Base-by-base conservation (phyloP, 352 stramenopile genomes). In the Phytopythium kandeliae region DNA sequence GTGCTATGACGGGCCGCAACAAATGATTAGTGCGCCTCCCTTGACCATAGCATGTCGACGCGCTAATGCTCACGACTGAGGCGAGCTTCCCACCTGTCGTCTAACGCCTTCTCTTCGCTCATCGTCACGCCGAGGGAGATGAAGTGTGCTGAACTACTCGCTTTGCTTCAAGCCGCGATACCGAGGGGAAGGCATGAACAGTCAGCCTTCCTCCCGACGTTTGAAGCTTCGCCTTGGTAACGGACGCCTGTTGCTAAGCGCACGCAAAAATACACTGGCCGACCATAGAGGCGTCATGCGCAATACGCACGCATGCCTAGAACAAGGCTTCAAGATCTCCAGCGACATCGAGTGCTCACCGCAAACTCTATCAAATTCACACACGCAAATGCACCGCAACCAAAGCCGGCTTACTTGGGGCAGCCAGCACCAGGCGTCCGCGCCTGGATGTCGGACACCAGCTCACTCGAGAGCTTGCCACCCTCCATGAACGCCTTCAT, bases 401-500 rank as follows among this genome's bases (percentile, higher is more conserved):
- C 11, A 3, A 35, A 21, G 24, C 55, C 46, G 31, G 62, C 59
- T 15, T 65, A 58, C 42, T 85, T 66, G 10, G 79, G 79, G 44
- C 79, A 85, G 4, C 79, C 78, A 0, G 59, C 67, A 24, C 76
- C 79, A 0, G 79, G 69, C 53, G 51, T 76, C 28, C 83, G 74
- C 11, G 58, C 80, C 63, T 81, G 62, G 21, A 98, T 84, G 58
- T 97, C 92, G 12, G 76, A 40, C 25, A 98, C 86, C 35, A 98
- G 65, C 21, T 69, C 69, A 3, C 86, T 69, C 33, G 86, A 95
- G 22, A 98, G 71, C 48, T 68, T 67, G 25, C 90, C 82, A 19
- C 71, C 67, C 51, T 96, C 80, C 96, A 98, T 99, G 46, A 98
- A 95, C 9, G 86, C 57, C 54, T 97, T 94, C 96, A 99, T 99